These are phyloP conservation scores for Elymus sibiricus DNA, from an alignment of 176 grass and related monocot species.

Conservation along the genomic window DNA sequence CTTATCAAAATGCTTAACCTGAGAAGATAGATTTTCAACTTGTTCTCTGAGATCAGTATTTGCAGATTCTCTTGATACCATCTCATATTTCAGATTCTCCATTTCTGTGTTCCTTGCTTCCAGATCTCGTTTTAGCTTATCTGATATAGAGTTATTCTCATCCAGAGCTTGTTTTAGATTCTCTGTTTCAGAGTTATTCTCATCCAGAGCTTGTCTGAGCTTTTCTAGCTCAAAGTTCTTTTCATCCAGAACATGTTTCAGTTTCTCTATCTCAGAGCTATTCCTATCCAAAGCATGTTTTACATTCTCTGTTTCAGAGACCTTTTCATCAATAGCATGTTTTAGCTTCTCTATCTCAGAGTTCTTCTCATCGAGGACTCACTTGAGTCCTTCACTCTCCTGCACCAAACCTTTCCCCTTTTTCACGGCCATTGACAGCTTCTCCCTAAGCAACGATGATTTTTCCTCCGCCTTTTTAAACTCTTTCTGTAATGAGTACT, in stretches of 20 bases:
- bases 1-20: slow-evolving; percentile 44
- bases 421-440: slow-evolving; percentile 94
- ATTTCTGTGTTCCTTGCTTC: slow-evolving; percentile 22
- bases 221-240: slow-evolving; percentile 33
- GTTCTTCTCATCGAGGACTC: slow-evolving; percentile 30
- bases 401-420: slow-evolving; percentile 97
- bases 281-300: slow-evolving; percentile 24
- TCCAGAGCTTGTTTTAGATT: slow-evolving; percentile 42
- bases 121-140: slow-evolving; percentile 33
- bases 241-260: slow-evolving; percentile 28
- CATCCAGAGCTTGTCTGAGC: slow-evolving; percentile 39
- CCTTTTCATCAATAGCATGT: slow-evolving; percentile 18
- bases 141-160: slow-evolving; percentile 21
- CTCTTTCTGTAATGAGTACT: slow-evolving; percentile 69
- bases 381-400: slow-evolving; percentile 87
- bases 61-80: slow-evolving; percentile 53
- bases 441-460: slow-evolving; percentile 90
- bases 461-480: slow-evolving; percentile 75
- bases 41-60: slow-evolving; percentile 55
- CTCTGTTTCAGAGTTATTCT: slow-evolving; percentile 46
- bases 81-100: slow-evolving; percentile 51
- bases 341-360: slow-evolving; percentile 42
- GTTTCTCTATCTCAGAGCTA: slow-evolving; percentile 42
- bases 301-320: slow-evolving; percentile 30
- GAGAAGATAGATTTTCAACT: slow-evolving; percentile 48